A percentile compares a stretch with the other conserved stretches of the same genome.
Evolutionary conservation across 331 rosid genomes (phyloP).

Genomic region (Quercus tomentella): DNA sequence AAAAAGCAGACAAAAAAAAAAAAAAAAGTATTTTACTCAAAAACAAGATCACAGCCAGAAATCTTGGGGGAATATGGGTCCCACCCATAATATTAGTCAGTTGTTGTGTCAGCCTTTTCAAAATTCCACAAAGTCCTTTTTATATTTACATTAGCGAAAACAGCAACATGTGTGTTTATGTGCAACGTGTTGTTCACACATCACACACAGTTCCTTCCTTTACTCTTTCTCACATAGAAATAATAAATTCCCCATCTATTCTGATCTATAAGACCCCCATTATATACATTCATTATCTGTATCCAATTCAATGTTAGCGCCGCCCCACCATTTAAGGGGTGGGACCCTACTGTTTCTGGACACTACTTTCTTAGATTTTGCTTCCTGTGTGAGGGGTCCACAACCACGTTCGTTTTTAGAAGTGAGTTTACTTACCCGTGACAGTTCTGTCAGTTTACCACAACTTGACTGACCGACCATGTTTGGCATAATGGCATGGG

Average conservation of each 20-base stretch:
- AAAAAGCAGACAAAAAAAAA: background rate
- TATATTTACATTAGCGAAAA: background rate
- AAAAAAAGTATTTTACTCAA: background rate
- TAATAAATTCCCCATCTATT: background rate
- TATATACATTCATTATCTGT: no score
- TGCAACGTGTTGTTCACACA: background rate
- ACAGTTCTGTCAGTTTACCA: background rate
- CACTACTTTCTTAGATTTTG: background rate
- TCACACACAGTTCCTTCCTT: background rate
- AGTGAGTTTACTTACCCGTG: background rate
- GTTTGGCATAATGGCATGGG: no score
- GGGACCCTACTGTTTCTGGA: conserved; percentile 15
- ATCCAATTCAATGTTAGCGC: conserved; percentile 10
- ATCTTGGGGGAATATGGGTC: conserved; percentile 1
- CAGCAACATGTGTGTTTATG: background rate
- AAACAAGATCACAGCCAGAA: background rate
- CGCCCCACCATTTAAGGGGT: conserved; percentile 14
- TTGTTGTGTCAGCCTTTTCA: background rate
- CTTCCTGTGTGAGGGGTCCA: conserved; percentile 4
- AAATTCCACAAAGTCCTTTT: background rate
- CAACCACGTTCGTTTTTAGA: background rate
- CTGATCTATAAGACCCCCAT: no score
- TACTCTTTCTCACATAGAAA: no score
- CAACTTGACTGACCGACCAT: background rate
- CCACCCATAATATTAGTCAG: background rate